A percentile compares a stretch with the other conserved stretches of the same genome.
These are phyloP conservation scores for Cercis canadensis DNA, from an alignment of 306 rosid species.

Conservation along the genomic window DNA sequence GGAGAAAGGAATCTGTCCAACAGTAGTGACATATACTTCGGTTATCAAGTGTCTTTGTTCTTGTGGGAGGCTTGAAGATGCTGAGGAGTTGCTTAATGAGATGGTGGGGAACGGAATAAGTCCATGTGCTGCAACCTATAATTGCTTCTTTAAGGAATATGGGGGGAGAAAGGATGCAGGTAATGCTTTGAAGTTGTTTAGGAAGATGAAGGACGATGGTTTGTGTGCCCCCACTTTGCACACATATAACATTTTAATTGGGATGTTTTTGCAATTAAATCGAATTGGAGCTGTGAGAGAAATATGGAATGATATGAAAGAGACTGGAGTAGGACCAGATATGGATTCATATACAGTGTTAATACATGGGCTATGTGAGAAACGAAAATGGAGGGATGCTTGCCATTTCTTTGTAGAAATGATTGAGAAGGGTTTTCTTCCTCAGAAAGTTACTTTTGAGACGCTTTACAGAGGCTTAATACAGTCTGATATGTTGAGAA, in stretches of 20 bases:
- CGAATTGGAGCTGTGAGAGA: slow-evolving; percentile 58
- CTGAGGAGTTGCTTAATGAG: slow-evolving; percentile 69
- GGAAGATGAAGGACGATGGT: slow-evolving; percentile 73
- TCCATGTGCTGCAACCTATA: slow-evolving; percentile 73
- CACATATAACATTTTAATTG: slow-evolving; percentile 65
- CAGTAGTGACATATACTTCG: slow-evolving; percentile 75
- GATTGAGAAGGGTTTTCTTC: slow-evolving; percentile 94
- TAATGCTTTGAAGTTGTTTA: slow-evolving; percentile 72
- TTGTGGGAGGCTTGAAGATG: slow-evolving; percentile 80
- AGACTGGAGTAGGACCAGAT: slow-evolving; percentile 74
- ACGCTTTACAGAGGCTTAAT: slow-evolving; percentile 80
- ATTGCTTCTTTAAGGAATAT: slow-evolving; percentile 83
- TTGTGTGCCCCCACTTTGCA: slow-evolving; percentile 64
- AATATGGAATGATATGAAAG: slow-evolving; percentile 78
- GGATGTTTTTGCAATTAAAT: slow-evolving; percentile 66
- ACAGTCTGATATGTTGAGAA: slow-evolving; percentile 88
- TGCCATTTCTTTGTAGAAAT: slow-evolving; percentile 86
- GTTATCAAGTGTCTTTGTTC: slow-evolving; percentile 84
- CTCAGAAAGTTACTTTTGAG: slow-evolving; percentile 87
- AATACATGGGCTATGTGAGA: slow-evolving; percentile 79
- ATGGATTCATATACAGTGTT: slow-evolving; percentile 76
- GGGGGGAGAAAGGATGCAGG: slow-evolving; percentile 73
- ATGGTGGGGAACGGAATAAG: slow-evolving; percentile 73
- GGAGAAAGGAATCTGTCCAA: slow-evolving; percentile 75
- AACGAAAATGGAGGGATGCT: slow-evolving; percentile 76